Conservation (phyloP, 2,329 filamentous ascomycete species). For the Conoideocrella luteorostrata region DNA sequence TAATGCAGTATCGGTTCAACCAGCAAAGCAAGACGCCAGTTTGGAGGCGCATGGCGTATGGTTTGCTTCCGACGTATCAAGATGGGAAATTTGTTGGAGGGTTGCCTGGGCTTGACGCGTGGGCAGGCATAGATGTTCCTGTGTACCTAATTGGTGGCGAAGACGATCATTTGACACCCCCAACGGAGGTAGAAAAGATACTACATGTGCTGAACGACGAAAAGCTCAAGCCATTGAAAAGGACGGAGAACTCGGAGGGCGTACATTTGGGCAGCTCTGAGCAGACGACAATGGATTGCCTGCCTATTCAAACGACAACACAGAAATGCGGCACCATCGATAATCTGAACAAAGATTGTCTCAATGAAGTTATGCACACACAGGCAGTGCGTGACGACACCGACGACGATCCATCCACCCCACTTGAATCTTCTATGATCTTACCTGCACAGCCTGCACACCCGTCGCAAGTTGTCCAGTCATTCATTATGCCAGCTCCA, state of each 20-base stretch:
- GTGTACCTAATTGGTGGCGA: constrained; percentile 75
- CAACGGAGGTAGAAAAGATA: constrained; percentile 65
- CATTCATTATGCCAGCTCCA: constrained; percentile 64
- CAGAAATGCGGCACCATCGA: not conserved
- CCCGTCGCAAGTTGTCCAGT: constrained; percentile 55
- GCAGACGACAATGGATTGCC: not conserved
- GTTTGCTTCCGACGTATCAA: constrained; percentile 57
- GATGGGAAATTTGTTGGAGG: constrained; percentile 51
- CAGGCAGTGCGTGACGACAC: constrained; percentile 28
- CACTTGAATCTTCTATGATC: constrained; percentile 31
- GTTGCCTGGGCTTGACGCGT: constrained; percentile 62
- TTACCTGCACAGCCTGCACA: constrained; percentile 39
- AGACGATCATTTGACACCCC: constrained; percentile 69
- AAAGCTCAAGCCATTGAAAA: constrained; percentile 21
- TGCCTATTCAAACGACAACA: not conserved
- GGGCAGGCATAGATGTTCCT: constrained; percentile 66
- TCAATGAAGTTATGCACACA: not conserved
- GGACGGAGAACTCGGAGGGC: not conserved
- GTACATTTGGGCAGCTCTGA: not conserved
- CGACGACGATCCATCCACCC: constrained; percentile 41
- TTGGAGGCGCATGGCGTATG: constrained; percentile 75
- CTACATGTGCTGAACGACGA: constrained; percentile 29
- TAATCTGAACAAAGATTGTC: not conserved
- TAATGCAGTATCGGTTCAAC: constrained; percentile 70
- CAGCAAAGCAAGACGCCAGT: constrained; percentile 75